phyloP scores from a whole-genome alignment of 2,329 filamentous ascomycete species.

The Trichoderma polysporum region DNA sequence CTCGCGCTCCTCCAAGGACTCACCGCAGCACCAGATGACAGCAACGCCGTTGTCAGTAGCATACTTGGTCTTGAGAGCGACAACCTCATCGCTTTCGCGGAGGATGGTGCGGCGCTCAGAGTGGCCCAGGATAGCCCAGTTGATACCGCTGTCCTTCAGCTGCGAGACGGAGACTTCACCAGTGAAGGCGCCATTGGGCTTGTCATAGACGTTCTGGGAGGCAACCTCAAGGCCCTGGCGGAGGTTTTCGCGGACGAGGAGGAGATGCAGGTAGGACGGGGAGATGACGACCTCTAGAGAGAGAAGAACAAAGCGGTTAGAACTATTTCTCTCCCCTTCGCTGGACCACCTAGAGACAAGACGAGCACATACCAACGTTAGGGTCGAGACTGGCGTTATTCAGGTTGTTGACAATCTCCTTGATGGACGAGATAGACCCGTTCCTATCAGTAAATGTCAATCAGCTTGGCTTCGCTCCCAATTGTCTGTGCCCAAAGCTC shows the following conservation, averaged over 20 bases:
- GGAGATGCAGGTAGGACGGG: slow-evolving; percentile 86
- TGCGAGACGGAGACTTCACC: slow-evolving; percentile 93
- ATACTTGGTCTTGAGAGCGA: slow-evolving; percentile 92
- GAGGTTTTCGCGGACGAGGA: slow-evolving; percentile 77
- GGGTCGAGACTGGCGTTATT: slow-evolving; percentile 81
- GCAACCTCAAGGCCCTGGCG: slow-evolving; percentile 78
- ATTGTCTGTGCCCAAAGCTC: slow-evolving; percentile 1
- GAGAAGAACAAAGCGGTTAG: background rate
- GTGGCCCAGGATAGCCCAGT: slow-evolving; percentile 91
- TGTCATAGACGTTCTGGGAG: slow-evolving; percentile 96
- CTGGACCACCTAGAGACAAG: background rate
- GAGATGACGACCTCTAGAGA: slow-evolving; percentile 85
- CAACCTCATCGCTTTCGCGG: slow-evolving; percentile 78
- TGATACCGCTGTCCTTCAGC: slow-evolving; percentile 83
- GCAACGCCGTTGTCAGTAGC: slow-evolving; percentile 81
- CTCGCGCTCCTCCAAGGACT: slow-evolving; percentile 92
- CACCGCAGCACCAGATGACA: slow-evolving; percentile 97
- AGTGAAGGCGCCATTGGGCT: slow-evolving; percentile 94
- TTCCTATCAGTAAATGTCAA: slow-evolving; percentile 63
- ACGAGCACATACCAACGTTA: slow-evolving; percentile 61
- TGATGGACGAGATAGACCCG: slow-evolving; percentile 85
- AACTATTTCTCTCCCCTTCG: background rate
- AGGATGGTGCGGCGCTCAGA: slow-evolving; percentile 91
- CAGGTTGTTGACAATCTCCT: slow-evolving; percentile 83
- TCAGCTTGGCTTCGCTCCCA: background rate